phyloP scores from a whole-genome alignment of 495 filamentous ascomycete genomes.

The Neurospora hispaniola region DNA sequence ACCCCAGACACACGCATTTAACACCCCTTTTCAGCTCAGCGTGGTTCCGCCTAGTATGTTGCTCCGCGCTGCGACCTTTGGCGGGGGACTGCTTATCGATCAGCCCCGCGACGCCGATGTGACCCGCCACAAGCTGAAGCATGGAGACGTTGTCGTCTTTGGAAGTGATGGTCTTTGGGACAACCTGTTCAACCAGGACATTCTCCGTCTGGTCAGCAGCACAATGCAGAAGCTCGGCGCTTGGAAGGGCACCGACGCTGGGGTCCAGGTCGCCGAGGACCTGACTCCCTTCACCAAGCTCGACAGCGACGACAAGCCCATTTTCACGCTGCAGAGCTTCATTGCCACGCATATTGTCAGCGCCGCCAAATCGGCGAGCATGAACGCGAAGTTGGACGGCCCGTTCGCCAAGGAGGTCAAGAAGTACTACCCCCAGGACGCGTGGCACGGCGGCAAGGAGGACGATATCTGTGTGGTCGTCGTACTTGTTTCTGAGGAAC shows the following conservation, averaged over 20 bases:
- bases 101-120: slow-evolving; percentile 75
- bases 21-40: slow-evolving; percentile 91
- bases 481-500: slow-evolving; percentile 53
- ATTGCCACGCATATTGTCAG: slow-evolving; percentile 65
- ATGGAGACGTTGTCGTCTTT: slow-evolving; percentile 85
- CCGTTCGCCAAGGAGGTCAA: slow-evolving; percentile 93
- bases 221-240: slow-evolving; percentile 63
- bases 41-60: slow-evolving; percentile 74
- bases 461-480: slow-evolving; percentile 84
- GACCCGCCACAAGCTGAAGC: slow-evolving; percentile 60
- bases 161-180: slow-evolving; percentile 96
- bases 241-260: slow-evolving; percentile 54
- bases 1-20: slow-evolving; percentile 93
- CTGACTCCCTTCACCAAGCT: slow-evolving; percentile 42
- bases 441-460: slow-evolving; percentile 77
- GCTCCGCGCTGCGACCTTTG: slow-evolving; percentile 65
- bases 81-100: slow-evolving; percentile 70
- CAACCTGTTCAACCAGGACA: slow-evolving; percentile 84
- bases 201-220: slow-evolving; percentile 64
- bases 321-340: slow-evolving; percentile 56
- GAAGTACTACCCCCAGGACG: slow-evolving; percentile 70
- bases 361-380: slow-evolving; percentile 75
- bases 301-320: slow-evolving; percentile 14
- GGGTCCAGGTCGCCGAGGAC: slow-evolving; percentile 46
- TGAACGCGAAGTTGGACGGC: slow-evolving; percentile 67